Evolutionary conservation across 192 early-diverging fungal genomes (phyloP).

Genomic region (Backusella sp.): DNA sequence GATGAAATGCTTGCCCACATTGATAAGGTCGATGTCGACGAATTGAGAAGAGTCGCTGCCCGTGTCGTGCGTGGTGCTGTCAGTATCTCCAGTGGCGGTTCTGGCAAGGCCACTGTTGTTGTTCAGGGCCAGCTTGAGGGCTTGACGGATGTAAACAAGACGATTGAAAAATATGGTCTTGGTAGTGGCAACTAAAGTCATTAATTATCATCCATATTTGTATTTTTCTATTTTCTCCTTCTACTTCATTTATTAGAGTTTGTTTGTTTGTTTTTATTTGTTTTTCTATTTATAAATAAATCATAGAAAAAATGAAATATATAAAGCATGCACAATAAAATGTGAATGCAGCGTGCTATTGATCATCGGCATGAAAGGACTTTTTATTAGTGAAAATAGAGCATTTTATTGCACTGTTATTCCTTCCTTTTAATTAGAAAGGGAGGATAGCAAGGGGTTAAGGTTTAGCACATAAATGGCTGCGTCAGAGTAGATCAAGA

Average conservation of each 20-base stretch:
- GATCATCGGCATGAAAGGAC: not conserved
- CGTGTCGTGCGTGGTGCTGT: slow-evolving; percentile 65
- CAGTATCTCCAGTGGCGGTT: slow-evolving; percentile 50
- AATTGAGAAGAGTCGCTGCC: slow-evolving; percentile 76
- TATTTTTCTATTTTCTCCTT: not conserved
- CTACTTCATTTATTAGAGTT: not conserved
- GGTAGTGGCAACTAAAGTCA: slow-evolving; percentile 23
- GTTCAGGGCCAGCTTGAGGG: slow-evolving; percentile 58
- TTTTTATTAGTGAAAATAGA: not conserved
- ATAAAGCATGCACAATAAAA: not conserved
- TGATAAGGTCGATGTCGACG: slow-evolving; percentile 70
- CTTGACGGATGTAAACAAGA: slow-evolving; percentile 43
- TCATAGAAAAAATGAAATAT: not conserved
- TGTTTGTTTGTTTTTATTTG: not conserved
- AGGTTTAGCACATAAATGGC: not conserved
- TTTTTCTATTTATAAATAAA: not conserved
- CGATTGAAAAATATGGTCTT: slow-evolving; percentile 51
- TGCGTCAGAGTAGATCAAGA: not conserved
- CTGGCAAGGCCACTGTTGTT: slow-evolving; percentile 64
- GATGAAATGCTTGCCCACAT: slow-evolving; percentile 80
- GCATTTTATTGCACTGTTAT: not conserved
- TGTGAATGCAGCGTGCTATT: not conserved
- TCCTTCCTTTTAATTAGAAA: not conserved
- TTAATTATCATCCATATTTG: not conserved
- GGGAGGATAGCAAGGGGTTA: not conserved